Evolutionary conservation across 768 basidiomycete species (phyloP).

Genomic region (Podaxis mareebaensis): DNA sequence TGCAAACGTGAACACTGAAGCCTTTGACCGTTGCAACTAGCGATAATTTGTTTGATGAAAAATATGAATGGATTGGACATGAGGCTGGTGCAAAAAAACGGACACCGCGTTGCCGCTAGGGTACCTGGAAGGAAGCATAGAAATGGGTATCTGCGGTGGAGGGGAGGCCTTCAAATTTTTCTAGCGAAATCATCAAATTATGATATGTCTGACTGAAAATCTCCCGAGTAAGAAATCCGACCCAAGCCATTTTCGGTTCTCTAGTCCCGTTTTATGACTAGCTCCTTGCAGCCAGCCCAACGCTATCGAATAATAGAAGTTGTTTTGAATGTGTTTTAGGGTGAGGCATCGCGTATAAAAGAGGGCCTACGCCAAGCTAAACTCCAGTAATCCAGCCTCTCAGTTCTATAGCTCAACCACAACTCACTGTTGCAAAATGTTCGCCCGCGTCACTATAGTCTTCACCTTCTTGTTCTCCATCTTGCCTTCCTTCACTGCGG

Average conservation of each 20-base stretch:
- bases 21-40: too few relatives aligned
- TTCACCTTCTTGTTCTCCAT: constrained; percentile 18
- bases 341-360: neutral
- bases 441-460: constrained; percentile 20
- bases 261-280: neutral
- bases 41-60: too few relatives aligned
- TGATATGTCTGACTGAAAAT: neutral
- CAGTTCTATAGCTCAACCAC: constrained; percentile 8
- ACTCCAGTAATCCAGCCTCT: neutral
- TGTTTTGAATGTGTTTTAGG: neutral
- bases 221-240: neutral
- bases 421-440: constrained; percentile 22
- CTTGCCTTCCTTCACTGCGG: constrained; percentile 22
- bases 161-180: neutral
- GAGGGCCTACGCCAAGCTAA: neutral
- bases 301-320: neutral
- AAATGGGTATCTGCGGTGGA: neutral
- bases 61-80: neutral
- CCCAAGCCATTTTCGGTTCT: neutral
- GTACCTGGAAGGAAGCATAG: neutral
- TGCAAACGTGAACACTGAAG: too few relatives aligned
- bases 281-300: neutral
- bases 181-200: too few relatives aligned
- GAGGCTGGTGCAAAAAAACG: neutral
- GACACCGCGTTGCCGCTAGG: too few relatives aligned